These are phyloP conservation scores for Eremothecium coryli DNA, from an alignment of 1,139 yeast genomes.

Conservation along the genomic window DNA sequence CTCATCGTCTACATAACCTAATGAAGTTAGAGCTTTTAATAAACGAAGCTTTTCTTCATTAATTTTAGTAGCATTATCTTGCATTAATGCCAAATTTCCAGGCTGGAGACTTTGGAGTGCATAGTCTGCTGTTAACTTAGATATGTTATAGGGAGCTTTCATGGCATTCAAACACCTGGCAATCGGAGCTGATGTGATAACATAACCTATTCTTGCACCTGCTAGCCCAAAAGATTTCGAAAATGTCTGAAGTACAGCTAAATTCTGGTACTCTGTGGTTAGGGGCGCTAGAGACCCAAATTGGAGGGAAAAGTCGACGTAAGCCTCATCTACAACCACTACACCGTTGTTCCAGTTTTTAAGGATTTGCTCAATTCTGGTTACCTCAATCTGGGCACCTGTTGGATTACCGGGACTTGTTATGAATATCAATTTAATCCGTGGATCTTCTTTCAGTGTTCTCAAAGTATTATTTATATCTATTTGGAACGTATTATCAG, in stretches of 20 bases:
- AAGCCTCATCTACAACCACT: slow-evolving; percentile 89
- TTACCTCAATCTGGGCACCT: slow-evolving; percentile 49
- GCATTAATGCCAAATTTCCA: slow-evolving; percentile 54
- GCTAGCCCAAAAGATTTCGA: slow-evolving; percentile 96
- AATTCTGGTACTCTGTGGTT: slow-evolving; percentile 71
- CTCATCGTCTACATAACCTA: slow-evolving; percentile 53
- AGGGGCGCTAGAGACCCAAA: slow-evolving; percentile 71
- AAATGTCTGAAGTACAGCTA: slow-evolving; percentile 83
- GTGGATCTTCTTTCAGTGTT: slow-evolving; percentile 46
- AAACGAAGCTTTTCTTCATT: slow-evolving; percentile 47
- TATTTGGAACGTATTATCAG: slow-evolving; percentile 55
- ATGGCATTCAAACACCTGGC: slow-evolving; percentile 68
- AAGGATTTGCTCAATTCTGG: slow-evolving; percentile 44
- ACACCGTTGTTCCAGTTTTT: slow-evolving; percentile 60
- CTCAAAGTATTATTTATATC: slow-evolving; percentile 47
- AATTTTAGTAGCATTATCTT: slow-evolving; percentile 42
- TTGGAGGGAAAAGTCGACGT: slow-evolving; percentile 68
- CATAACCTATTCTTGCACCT: slow-evolving; percentile 81
- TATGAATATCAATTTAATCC: slow-evolving; percentile 65
- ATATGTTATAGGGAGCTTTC: slow-evolving; percentile 94
- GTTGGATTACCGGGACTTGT: slow-evolving; percentile 99
- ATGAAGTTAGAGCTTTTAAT: slow-evolving; percentile 41
- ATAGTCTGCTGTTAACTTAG: slow-evolving; percentile 66
- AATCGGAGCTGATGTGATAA: slow-evolving; percentile 54
- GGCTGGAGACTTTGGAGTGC: slow-evolving; percentile 64